Evolutionary conservation across 208 protist genomes (phyloP).

Genomic region (Trypanosoma lewisi): DNA sequence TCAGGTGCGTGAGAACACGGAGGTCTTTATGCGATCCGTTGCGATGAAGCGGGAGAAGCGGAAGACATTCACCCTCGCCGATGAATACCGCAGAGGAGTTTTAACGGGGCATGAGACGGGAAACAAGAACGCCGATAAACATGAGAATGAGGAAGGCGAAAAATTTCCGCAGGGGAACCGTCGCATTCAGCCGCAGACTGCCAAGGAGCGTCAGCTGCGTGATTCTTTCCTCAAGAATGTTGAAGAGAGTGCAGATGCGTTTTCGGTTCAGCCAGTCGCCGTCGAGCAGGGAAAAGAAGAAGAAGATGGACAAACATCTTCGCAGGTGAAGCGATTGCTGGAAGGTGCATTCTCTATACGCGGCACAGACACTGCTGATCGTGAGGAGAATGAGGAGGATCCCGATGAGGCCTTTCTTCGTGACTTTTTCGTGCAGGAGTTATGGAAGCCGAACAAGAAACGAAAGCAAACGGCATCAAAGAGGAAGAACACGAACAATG

Average conservation of each 20-base stretch:
- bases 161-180: slow-evolving; percentile 5
- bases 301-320: slow-evolving; percentile 2
- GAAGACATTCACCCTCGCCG: slow-evolving; percentile 63
- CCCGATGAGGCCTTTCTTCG: slow-evolving; percentile 57
- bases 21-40: slow-evolving; percentile 48
- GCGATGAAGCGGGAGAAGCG: slow-evolving; percentile 31
- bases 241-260: slow-evolving; percentile 47
- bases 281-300: slow-evolving; percentile 4
- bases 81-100: slow-evolving; percentile 80
- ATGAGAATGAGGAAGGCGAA: slow-evolving; percentile 15
- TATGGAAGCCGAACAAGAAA: slow-evolving; percentile 47
- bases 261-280: slow-evolving; percentile 29
- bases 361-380: slow-evolving; percentile 1
- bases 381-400: slow-evolving; percentile 2
- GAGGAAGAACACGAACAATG: neutral
- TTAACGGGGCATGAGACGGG: slow-evolving; percentile 26
- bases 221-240: slow-evolving; percentile 69
- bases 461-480: slow-evolving; percentile 7
- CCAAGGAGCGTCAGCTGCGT: slow-evolving; percentile 59
- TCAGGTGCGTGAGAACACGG: slow-evolving; percentile 63
- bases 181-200: slow-evolving; percentile 55
- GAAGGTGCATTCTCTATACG: slow-evolving; percentile 22
- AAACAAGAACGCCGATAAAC: neutral
- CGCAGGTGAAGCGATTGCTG: slow-evolving; percentile 15
- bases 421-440: slow-evolving; percentile 75